Evolutionary conservation across 352 stramenopile species (phyloP).

Genomic region (Elongisporangium senticosum): DNA sequence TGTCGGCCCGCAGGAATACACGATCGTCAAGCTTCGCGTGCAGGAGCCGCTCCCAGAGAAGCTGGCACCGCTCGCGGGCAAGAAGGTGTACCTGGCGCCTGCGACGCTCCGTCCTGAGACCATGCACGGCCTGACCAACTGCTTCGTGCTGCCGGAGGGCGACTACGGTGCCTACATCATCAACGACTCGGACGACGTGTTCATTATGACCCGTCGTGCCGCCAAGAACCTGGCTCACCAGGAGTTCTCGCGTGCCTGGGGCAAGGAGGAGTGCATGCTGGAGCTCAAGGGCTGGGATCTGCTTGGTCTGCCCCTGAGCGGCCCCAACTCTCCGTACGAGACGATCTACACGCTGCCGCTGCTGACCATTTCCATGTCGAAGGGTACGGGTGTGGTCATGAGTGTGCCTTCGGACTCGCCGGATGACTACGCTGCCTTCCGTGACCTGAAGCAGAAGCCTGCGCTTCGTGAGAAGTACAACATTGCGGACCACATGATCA

Average conservation of each 20-base stretch:
- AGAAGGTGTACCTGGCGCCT: slow-evolving; percentile 96
- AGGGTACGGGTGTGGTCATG: slow-evolving; percentile 99
- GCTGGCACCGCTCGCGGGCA: slow-evolving; percentile 65
- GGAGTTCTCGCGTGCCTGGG: slow-evolving; percentile 86
- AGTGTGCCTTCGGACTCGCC: slow-evolving; percentile 98
- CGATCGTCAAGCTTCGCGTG: slow-evolving; percentile 96
- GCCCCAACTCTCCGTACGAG: slow-evolving; percentile 95
- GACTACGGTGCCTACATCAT: slow-evolving; percentile 98
- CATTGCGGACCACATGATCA: slow-evolving; percentile 97
- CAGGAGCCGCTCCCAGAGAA: slow-evolving; percentile 78
- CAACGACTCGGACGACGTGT: slow-evolving; percentile 91
- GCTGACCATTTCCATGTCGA: slow-evolving; percentile 99
- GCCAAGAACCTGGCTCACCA: slow-evolving; percentile 96
- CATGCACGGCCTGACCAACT: slow-evolving; percentile 99
- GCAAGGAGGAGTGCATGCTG: slow-evolving; percentile 83
- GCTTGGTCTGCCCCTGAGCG: slow-evolving; percentile 92
- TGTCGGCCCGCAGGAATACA: slow-evolving; percentile 99
- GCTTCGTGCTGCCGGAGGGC: slow-evolving; percentile 98
- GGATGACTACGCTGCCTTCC: slow-evolving; percentile 98
- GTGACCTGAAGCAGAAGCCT: slow-evolving; percentile 98
- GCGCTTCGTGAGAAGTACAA: slow-evolving; percentile 98
- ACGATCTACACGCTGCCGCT: slow-evolving; percentile 99
- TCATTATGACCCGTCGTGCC: slow-evolving; percentile 92
- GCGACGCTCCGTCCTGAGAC: slow-evolving; percentile 99
- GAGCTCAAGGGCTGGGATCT: slow-evolving; percentile 96